These are phyloP conservation scores for Cladophialophora bantiana DNA, from an alignment of 2,329 filamentous ascomycete genomes.

Conservation along the genomic window DNA sequence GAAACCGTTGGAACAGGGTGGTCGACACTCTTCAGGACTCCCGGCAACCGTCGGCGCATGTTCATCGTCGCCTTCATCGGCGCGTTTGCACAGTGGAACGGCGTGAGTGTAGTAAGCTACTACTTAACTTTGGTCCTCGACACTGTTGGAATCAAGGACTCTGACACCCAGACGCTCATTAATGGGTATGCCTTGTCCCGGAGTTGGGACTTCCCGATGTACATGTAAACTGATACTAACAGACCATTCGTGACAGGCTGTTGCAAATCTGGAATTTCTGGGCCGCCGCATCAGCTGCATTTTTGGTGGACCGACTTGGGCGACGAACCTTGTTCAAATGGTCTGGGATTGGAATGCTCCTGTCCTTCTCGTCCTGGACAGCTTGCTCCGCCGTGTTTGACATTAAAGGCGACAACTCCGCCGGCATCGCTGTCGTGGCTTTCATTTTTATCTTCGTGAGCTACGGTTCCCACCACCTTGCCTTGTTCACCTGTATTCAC, in stretches of 20 bases:
- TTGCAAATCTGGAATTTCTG: constrained; percentile 51
- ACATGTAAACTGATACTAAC: not conserved
- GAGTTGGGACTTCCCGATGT: too few species aligned
- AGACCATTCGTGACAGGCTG: constrained; percentile 11
- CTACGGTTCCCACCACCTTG: too few species aligned
- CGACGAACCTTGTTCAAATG: constrained; percentile 53
- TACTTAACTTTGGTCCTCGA: constrained; percentile 50
- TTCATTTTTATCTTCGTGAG: constrained; percentile 55
- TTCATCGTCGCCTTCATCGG: constrained; percentile 61
- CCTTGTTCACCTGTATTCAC: too few species aligned
- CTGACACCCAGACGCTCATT: constrained; percentile 50
- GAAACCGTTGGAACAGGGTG: constrained; percentile 55
- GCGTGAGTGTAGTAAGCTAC: constrained; percentile 55
- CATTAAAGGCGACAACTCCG: constrained; percentile 41
- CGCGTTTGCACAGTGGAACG: constrained; percentile 65
- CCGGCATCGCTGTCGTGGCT: constrained; percentile 48
- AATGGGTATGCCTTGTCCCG: constrained; percentile 42
- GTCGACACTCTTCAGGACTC: constrained; percentile 66
- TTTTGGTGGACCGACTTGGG: constrained; percentile 50
- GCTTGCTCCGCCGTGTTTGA: constrained; percentile 48
- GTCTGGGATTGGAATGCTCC: constrained; percentile 52
- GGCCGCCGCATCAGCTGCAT: constrained; percentile 47
- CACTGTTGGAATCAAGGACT: constrained; percentile 47
- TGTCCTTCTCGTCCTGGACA: constrained; percentile 52
- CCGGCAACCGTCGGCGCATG: constrained; percentile 62